phyloP scores from a whole-genome alignment of 1,139 yeast species.

The Geotrichum aggregatum region DNA sequence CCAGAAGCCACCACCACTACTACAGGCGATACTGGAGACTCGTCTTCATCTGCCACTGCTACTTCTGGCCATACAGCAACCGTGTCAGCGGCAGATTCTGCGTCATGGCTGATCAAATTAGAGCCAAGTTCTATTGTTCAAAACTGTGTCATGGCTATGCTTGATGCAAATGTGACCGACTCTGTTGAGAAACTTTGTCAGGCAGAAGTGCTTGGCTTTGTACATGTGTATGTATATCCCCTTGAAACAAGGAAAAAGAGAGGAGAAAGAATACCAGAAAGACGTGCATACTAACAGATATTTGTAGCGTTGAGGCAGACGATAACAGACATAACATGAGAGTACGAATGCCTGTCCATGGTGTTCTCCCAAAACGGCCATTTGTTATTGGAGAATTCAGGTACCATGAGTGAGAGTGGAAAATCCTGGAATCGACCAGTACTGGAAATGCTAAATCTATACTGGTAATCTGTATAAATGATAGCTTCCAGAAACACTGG shows the following conservation, averaged over 20 bases:
- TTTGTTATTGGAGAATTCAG: constrained; percentile 64
- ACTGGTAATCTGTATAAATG: too few species aligned
- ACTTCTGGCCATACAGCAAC: neutral
- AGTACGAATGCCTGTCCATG: constrained; percentile 82
- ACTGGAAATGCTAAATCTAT: too few species aligned
- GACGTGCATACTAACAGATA: neutral
- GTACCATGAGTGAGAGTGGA: constrained; percentile 66
- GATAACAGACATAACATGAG: constrained; percentile 69
- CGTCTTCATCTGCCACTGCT: constrained; percentile 13
- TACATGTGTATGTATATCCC: constrained; percentile 38
- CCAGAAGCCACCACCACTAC: too few species aligned
- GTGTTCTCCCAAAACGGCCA: constrained; percentile 69
- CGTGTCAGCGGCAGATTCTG: neutral
- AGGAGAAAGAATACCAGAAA: too few species aligned
- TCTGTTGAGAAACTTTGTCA: constrained; percentile 50
- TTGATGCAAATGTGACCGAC: constrained; percentile 54
- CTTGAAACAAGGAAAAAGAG: neutral
- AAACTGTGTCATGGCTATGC: constrained; percentile 68
- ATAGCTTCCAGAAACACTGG: too few species aligned
- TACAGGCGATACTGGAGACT: constrained; percentile 17
- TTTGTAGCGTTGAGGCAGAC: constrained; percentile 48
- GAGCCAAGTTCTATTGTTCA: constrained; percentile 60
- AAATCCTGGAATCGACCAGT: too few species aligned
- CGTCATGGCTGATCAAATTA: constrained; percentile 35
- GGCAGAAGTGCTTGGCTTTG: constrained; percentile 64